Evolutionary conservation across 345 rosid species (phyloP).

Genomic region (Aegle marmelos): DNA sequence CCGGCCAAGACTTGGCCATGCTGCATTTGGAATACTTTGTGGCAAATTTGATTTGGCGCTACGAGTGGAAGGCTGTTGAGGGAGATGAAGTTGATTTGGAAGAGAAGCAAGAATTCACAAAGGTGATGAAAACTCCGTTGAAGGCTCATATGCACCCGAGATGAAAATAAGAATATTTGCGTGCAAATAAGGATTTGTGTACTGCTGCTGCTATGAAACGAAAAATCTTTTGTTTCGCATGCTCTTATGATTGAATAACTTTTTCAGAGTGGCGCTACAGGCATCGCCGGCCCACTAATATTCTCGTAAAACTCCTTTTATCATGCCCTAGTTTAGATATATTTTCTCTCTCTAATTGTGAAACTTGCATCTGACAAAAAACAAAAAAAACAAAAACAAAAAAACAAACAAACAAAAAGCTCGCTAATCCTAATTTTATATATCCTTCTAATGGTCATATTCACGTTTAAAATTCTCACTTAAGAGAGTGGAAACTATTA

Average conservation of each 20-base stretch:
- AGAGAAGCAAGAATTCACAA: neutral
- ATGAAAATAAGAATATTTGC: neutral
- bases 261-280: no score
- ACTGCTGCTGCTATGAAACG: neutral
- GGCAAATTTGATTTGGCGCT: neutral
- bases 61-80: conserved; percentile 3
- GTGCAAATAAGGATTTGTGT: neutral
- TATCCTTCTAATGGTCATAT: no score
- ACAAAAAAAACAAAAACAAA: no score
- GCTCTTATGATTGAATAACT: neutral
- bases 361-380: no score
- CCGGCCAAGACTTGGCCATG: conserved; percentile 4
- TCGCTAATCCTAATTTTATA: no score
- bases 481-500: no score
- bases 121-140: conserved; percentile 1
- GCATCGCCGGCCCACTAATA: no score
- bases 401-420: no score
- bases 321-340: no score
- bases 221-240: neutral
- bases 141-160: neutral
- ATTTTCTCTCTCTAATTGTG: no score
- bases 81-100: conserved; percentile 2
- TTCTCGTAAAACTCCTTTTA: no score
- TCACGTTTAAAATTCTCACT: no score
- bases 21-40: conserved; percentile 14